Base-by-base conservation (phyloP, 768 basidiomycete species). In the Lentinus tigrinus region DNA sequence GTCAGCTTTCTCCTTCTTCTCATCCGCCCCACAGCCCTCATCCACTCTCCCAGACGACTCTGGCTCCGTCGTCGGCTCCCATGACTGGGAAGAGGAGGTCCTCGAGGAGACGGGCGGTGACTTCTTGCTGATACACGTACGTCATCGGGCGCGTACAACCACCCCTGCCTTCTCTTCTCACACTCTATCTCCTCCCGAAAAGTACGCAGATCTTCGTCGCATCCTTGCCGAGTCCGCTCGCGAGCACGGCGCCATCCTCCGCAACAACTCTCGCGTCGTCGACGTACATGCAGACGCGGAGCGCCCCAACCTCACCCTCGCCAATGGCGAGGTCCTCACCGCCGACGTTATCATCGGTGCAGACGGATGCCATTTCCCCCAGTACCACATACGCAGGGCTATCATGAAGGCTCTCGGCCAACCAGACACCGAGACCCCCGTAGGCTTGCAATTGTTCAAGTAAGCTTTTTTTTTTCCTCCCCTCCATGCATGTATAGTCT, bases 71-170 rank as follows among this genome's bases (percentile, higher is more conserved):
- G 65, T 86, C 26, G 81, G 81, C 2, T 61, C 67, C 8, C 77
- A 82, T 38, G 69, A 73, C 38, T 78, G 84, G 72, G 74, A 78
- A 47, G 77, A 80, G 47, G 71, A 78, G 54, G 71, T 83, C 50
- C 63, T 85, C 37, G 65, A 67, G 26, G 81, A 83, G 58, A 74
- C 77, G 0, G 78, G 79, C 13, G 82, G 78, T 0, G 76, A 77
- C 13, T 81, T 78, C 66, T 74, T 74, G 64, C 78, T 74, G 53
- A 77, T 77, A 62, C 76, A 80, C 59, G 82, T 82, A 65, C 61
- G 78, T 71, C 23, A 28, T 71, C 26, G 19, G 17, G n/a, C 17
- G 0, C 26, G 17, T n/a, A n/a, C 19, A 21, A 47, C 13, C 46
- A 19, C 46, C 5, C 3, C 46, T 16, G 13, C 9, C 46, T 16